These are phyloP conservation scores for Penicillium malachiteum DNA, from an alignment of 495 filamentous ascomycete species.

Conservation along the genomic window DNA sequence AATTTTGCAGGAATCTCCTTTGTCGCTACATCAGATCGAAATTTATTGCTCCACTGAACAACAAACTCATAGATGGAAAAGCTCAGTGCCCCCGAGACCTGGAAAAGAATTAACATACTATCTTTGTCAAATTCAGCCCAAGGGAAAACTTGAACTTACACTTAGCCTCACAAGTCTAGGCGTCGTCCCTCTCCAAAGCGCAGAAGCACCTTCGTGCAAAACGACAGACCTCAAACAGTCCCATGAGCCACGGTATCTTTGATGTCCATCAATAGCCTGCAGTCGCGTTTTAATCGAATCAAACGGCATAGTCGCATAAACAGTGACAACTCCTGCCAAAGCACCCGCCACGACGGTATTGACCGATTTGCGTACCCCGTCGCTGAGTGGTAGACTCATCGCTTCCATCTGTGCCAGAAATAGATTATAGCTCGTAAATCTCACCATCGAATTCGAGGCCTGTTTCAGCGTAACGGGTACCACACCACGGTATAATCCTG, in stretches of 20 bases:
- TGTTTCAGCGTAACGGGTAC: slow-evolving; percentile 17
- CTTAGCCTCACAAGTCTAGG: slow-evolving; percentile 12
- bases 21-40: too few species aligned
- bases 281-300: slow-evolving; percentile 64
- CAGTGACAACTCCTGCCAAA: slow-evolving; percentile 26
- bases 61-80: slow-evolving; percentile 4
- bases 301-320: slow-evolving; percentile 58
- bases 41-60: background rate
- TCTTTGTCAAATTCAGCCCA: background rate
- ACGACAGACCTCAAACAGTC: slow-evolving; percentile 16
- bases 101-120: background rate
- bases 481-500: slow-evolving; percentile 24
- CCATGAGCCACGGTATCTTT: slow-evolving; percentile 8
- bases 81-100: slow-evolving; percentile 4
- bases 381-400: background rate
- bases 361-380: background rate
- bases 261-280: slow-evolving; percentile 46
- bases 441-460: slow-evolving; percentile 26
- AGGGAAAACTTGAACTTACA: background rate
- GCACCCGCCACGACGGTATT: slow-evolving; percentile 21
- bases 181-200: slow-evolving; percentile 19
- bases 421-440: slow-evolving; percentile 27
- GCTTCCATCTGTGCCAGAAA: slow-evolving; percentile 15
- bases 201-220: slow-evolving; percentile 10
- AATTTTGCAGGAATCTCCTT: too few species aligned